Base-by-base conservation (phyloP, 768 basidiomycete genomes). In the Boletellus ananiceps region DNA sequence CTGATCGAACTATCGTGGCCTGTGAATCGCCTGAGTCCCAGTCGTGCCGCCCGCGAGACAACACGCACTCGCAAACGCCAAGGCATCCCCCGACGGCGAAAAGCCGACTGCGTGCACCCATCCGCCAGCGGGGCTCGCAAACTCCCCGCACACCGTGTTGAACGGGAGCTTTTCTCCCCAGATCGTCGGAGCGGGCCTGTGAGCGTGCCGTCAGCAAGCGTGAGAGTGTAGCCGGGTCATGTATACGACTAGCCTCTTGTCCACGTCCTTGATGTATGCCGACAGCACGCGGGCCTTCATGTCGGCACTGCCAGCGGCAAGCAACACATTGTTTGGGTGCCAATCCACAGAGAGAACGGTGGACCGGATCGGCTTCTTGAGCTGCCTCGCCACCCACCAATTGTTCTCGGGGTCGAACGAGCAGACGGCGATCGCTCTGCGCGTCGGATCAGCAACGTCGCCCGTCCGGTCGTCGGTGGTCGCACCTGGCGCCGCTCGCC, bases 91-190 rank as follows among this genome's bases (percentile, higher is more conserved):
- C 8, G 89, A 90, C 4, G 95, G 96, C 19, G 95, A 98, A 73
- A 99, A 99, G 1, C 84, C 88, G 41, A 98, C 90, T 16, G 87
- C 75, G 58, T 98, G 96, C 1, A 99, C 93, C 96, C 96, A 99
- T 11, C 96, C 96, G 35, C 96, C 96, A 36, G 85, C 80, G 0
- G 91, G 84, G 59, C 86, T 91, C 33, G 76, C 65, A 65, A 88
- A 99, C 67, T 98, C 96, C 40, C 93, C 96, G 56, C 94, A 98
- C 51, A 99, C 76, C 2, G 96, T 97, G 66, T 94, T 95, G 77
- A 98, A 98, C 0, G 96, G 96, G 0, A 99, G 76, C 59, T 93
- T 93, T 50, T 93, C 92, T n/a, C 96, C 96, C 96, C 96, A 99
- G 1, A 93, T 84, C 19, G 87, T 84, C 3, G 93, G 81, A 35